phyloP scores from a whole-genome alignment of 2,329 filamentous ascomycete genomes.

The Didymella pinodella region DNA sequence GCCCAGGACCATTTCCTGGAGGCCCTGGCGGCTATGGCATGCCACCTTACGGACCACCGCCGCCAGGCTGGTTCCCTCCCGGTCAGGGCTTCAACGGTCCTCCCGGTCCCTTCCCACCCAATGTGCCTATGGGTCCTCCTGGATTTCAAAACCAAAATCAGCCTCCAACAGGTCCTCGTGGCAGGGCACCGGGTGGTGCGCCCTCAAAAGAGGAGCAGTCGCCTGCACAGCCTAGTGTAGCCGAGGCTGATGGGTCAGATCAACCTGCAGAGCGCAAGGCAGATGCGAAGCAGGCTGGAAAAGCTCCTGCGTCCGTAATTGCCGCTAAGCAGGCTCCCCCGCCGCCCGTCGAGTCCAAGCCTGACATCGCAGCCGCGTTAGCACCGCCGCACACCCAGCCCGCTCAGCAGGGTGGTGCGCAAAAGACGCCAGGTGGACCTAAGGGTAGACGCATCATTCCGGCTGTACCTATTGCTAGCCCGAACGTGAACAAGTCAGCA shows the following conservation, averaged over 20 bases:
- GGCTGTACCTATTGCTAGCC: slow-evolving; percentile 68
- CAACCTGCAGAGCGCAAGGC: slow-evolving; percentile 65
- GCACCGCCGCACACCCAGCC: slow-evolving; percentile 57
- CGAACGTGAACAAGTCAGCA: slow-evolving; percentile 43
- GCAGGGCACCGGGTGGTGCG: slow-evolving; percentile 41
- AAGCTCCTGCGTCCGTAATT: slow-evolving; percentile 51
- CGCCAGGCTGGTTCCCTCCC: slow-evolving; percentile 76
- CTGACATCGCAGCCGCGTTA: slow-evolving; percentile 65
- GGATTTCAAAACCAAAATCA: slow-evolving; percentile 54
- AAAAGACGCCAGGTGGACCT: slow-evolving; percentile 53
- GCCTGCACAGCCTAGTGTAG: slow-evolving; percentile 46
- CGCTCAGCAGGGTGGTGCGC: slow-evolving; percentile 42
- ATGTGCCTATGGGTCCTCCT: slow-evolving; percentile 66
- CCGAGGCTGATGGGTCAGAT: slow-evolving; percentile 57
- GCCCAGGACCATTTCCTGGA: slow-evolving; percentile 58
- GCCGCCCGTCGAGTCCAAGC: slow-evolving; percentile 74
- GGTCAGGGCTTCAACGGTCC: slow-evolving; percentile 78
- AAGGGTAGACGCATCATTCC: slow-evolving; percentile 66
- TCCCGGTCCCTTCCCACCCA: slow-evolving; percentile 69
- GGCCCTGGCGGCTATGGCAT: slow-evolving; percentile 69
- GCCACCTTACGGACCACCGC: slow-evolving; percentile 74
- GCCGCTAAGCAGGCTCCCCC: slow-evolving; percentile 62
- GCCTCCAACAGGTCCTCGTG: slow-evolving; percentile 50
- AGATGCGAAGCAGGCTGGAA: slow-evolving; percentile 50
- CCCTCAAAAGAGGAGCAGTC: slow-evolving; percentile 42